Conservation (phyloP, 2,329 filamentous ascomycete species). For the Cladorrhinum sp. region DNA sequence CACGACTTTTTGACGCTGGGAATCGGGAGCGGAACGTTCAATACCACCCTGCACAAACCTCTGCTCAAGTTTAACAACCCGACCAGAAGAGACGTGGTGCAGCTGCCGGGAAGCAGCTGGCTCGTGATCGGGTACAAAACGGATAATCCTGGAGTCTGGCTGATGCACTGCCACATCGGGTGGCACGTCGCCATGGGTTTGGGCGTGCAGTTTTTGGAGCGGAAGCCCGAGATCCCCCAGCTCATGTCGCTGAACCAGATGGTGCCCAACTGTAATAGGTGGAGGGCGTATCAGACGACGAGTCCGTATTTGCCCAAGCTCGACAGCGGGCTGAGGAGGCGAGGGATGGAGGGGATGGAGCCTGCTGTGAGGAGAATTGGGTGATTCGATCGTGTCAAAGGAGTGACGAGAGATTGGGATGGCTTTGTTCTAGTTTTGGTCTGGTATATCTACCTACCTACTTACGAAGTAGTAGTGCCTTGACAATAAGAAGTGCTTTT, state of each 20-base stretch:
- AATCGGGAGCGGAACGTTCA: constrained; percentile 21
- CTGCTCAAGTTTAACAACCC: constrained; percentile 40
- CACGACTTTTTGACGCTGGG: constrained; percentile 33
- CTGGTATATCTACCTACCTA: no score
- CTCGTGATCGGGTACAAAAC: constrained; percentile 19
- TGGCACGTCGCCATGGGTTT: constrained; percentile 49
- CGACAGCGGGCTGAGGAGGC: constrained; percentile 24
- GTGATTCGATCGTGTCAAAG: no score
- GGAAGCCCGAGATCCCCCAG: constrained; percentile 18
- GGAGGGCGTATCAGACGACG: constrained; percentile 22
- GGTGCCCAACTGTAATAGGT: constrained; percentile 29
- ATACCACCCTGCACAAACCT: constrained; percentile 25
- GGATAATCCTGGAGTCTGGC: constrained; percentile 21
- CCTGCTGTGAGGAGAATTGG: constrained; percentile 6
- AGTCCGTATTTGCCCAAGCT: constrained; percentile 25
- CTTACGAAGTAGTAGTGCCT: no score
- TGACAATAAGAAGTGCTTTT: no score
- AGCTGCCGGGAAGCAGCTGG: constrained; percentile 15
- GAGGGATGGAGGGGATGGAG: constrained; percentile 2
- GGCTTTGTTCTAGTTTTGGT: no score
- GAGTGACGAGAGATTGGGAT: no score
- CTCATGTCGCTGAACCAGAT: constrained; percentile 28
- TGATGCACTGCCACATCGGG: constrained; percentile 41
- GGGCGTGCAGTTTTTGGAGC: constrained; percentile 50
- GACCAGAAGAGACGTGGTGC: constrained; percentile 16